Percentiles rank a stretch among this genome's conserved stretches.
Conservation (phyloP, 2,329 filamentous ascomycete species). For the Epichloe baconii region DNA sequence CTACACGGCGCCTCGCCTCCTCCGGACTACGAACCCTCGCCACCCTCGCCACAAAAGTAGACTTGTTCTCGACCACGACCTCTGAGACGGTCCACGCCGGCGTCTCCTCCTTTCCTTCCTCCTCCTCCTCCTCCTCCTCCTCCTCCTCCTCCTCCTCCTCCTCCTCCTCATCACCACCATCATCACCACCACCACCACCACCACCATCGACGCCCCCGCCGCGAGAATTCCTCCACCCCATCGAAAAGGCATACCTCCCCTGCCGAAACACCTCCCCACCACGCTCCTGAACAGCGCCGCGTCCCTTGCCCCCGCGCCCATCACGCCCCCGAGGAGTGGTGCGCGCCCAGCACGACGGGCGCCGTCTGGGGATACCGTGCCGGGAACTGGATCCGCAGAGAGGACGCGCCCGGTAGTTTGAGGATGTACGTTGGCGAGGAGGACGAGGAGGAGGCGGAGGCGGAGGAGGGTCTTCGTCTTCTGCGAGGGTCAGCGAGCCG, state of each 20-base stretch:
- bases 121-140: slow-evolving; percentile 36
- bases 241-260: slow-evolving; percentile 83
- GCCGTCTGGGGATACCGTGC: slow-evolving; percentile 59
- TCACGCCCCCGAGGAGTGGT: slow-evolving; percentile 63
- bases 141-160: too few relatives aligned
- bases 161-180: too few relatives aligned
- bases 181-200: not conserved
- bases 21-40: slow-evolving; percentile 46
- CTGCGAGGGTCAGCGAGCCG: slow-evolving; percentile 39
- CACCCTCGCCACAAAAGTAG: slow-evolving; percentile 71
- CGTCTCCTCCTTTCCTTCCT: slow-evolving; percentile 6
- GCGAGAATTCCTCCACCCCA: slow-evolving; percentile 62
- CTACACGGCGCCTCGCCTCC: slow-evolving; percentile 58
- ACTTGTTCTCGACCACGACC: slow-evolving; percentile 67
- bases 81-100: slow-evolving; percentile 64
- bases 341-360: slow-evolving; percentile 62
- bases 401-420: slow-evolving; percentile 49
- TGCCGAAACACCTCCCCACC: slow-evolving; percentile 55
- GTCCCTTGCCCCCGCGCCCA: slow-evolving; percentile 59
- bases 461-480: slow-evolving; percentile 11
- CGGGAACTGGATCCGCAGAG: slow-evolving; percentile 56
- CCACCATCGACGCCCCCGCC: slow-evolving; percentile 23
- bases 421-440: slow-evolving; percentile 40
- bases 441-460: not conserved
- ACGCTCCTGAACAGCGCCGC: slow-evolving; percentile 56